Percentiles rank a stretch among this genome's conserved stretches.
These are phyloP conservation scores for Metschnikowia borealis DNA, from an alignment of 805 yeast genomes.

Conservation along the genomic window DNA sequence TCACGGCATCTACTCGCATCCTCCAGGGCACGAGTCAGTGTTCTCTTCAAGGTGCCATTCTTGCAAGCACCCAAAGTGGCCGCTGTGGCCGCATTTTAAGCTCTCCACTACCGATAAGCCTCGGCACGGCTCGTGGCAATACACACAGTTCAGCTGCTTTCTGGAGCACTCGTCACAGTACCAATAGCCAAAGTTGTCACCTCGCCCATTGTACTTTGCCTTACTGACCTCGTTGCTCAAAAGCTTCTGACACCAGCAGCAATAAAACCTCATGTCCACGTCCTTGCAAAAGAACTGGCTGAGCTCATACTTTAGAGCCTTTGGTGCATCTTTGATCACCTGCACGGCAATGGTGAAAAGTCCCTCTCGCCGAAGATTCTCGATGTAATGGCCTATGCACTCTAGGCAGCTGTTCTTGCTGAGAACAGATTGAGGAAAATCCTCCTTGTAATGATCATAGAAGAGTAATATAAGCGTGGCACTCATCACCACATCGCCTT, in stretches of 20 bases:
- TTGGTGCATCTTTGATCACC: constrained; percentile 44
- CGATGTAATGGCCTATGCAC: constrained; percentile 54
- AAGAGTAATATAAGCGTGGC: constrained; percentile 56
- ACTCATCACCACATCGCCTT: constrained; percentile 63
- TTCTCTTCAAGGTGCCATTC: constrained; percentile 69
- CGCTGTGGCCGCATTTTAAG: constrained; percentile 79
- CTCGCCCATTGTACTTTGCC: constrained; percentile 22
- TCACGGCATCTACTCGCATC: constrained; percentile 38
- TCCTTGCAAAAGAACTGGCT: constrained; percentile 33
- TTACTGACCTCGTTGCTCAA: constrained; percentile 57
- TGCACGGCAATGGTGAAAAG: constrained; percentile 57
- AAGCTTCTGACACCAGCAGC: constrained; percentile 57
- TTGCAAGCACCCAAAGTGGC: constrained; percentile 76
- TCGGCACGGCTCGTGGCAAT: constrained; percentile 72
- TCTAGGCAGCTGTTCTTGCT: constrained; percentile 42
- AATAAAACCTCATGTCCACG: constrained; percentile 45
- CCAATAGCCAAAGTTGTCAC: constrained; percentile 65
- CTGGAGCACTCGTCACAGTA: constrained; percentile 71
- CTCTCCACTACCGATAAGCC: constrained; percentile 59
- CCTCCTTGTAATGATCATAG: constrained; percentile 24
- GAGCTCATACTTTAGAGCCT: constrained; percentile 24
- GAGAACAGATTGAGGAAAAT: constrained; percentile 11
- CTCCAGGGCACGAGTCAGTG: constrained; percentile 76
- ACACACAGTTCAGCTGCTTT: constrained; percentile 63
- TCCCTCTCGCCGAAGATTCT: constrained; percentile 45